Conservation (phyloP, 805 yeast species). For the Candida qinlingensis region DNA sequence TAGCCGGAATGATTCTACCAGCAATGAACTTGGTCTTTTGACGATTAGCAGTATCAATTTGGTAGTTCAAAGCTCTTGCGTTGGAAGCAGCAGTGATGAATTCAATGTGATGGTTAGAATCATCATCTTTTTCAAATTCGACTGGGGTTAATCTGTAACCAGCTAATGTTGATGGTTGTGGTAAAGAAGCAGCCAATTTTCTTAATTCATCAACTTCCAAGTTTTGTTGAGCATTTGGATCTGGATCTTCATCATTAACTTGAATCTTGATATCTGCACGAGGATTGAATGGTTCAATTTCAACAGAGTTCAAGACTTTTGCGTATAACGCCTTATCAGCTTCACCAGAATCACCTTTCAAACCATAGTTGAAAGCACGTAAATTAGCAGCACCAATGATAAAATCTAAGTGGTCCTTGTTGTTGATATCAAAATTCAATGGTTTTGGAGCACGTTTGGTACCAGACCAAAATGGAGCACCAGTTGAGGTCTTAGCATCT, state of each 20-base stretch:
- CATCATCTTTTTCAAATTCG: conserved; percentile 98
- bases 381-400: conserved; percentile 86
- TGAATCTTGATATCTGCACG: conserved; percentile 74
- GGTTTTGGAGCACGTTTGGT: conserved; percentile 95
- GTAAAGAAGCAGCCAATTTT: conserved; percentile 69
- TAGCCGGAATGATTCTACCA: conserved; percentile 97
- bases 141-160: conserved; percentile 86
- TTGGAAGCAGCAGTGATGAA: conserved; percentile 95
- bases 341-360: conserved; percentile 64
- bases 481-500: conserved; percentile 85
- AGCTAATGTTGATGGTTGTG: conserved; percentile 82
- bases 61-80: conserved; percentile 88
- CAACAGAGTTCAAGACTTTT: conserved; percentile 44
- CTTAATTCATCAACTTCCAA: conserved; percentile 62
- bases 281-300: conserved; percentile 67
- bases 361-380: conserved; percentile 85
- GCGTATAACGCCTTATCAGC: conserved; percentile 44
- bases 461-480: conserved; percentile 96
- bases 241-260: conserved; percentile 82
- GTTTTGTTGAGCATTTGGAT: conserved; percentile 56
- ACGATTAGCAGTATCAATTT: conserved; percentile 82
- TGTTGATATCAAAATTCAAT: conserved; percentile 67
- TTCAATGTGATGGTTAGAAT: conserved; percentile 92
- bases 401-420: conserved; percentile 76
- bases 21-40: conserved; percentile 95